These are phyloP conservation scores for Fusarium agapanthi DNA, from an alignment of 2,329 filamentous ascomycete species.

Conservation along the genomic window DNA sequence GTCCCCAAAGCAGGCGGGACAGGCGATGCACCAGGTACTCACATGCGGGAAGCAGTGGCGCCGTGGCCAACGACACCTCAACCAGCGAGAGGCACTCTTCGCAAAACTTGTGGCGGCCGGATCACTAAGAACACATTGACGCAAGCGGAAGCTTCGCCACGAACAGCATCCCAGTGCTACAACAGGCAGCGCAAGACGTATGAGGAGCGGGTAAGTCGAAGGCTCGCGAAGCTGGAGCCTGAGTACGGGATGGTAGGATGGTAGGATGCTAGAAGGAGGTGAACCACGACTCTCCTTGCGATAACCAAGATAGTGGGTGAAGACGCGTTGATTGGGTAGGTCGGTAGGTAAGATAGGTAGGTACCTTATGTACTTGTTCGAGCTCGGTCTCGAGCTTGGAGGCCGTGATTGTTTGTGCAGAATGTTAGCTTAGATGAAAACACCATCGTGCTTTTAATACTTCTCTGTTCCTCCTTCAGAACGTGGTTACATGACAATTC, in stretches of 20 bases:
- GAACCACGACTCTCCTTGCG: neutral
- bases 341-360: neutral
- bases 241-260: neutral
- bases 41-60: neutral
- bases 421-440: neutral
- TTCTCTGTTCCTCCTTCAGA: neutral
- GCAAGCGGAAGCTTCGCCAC: neutral
- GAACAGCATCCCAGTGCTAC: neutral
- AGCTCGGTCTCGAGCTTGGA: neutral
- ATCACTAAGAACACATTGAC: neutral
- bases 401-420: neutral
- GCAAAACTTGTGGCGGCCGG: neutral
- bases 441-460: neutral
- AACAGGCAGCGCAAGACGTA: neutral
- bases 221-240: neutral
- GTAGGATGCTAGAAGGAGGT: neutral
- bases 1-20: neutral
- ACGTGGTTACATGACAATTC: neutral
- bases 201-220: neutral
- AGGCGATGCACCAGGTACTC: neutral
- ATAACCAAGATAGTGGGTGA: neutral
- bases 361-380: neutral
- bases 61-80: neutral
- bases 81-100: neutral
- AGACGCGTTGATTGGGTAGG: neutral